Percentiles rank a stretch among this genome's conserved stretches.
Evolutionary conservation across 176 grass and related monocot genomes (phyloP).

Genomic region (Thalia dealbata): DNA sequence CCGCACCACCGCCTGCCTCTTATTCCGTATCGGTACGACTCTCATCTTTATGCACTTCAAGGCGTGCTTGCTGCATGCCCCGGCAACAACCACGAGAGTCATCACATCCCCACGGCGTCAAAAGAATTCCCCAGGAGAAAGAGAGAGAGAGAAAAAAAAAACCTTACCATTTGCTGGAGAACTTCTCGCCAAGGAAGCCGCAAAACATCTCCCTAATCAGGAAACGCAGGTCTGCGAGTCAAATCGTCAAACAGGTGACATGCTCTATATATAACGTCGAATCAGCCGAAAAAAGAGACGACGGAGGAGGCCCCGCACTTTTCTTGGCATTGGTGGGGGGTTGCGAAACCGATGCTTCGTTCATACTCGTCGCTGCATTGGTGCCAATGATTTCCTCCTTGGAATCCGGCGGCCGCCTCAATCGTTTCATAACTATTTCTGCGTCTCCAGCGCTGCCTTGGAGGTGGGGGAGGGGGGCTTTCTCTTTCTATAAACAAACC

Average conservation of each 20-base stretch:
- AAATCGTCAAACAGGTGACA: not conserved
- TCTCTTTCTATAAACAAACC: no score
- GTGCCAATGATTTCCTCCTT: no score
- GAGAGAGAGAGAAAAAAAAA: not conserved
- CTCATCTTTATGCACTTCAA: slow-evolving; percentile 68
- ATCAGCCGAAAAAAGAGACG: not conserved
- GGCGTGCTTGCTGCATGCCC: slow-evolving; percentile 50
- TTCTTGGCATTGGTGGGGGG: no score
- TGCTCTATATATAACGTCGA: no score
- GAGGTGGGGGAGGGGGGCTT: no score
- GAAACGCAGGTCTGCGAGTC: not conserved
- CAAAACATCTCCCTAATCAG: not conserved
- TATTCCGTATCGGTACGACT: slow-evolving; percentile 49
- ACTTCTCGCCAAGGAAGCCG: not conserved
- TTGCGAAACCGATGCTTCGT: no score
- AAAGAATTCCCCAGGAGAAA: no score
- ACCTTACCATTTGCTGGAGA: slow-evolving; percentile 12
- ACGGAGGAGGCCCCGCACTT: not conserved
- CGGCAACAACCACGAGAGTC: not conserved
- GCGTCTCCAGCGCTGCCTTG: no score
- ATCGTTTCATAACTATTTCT: no score
- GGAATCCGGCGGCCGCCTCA: no score
- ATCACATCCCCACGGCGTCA: not conserved
- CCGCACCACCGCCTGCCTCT: slow-evolving; percentile 55
- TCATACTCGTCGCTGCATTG: no score